A percentile compares a stretch with the other conserved stretches of the same genome.
Evolutionary conservation across 2,329 filamentous ascomycete genomes (phyloP).

Genomic region (Gaeumannomyces tritici): DNA sequence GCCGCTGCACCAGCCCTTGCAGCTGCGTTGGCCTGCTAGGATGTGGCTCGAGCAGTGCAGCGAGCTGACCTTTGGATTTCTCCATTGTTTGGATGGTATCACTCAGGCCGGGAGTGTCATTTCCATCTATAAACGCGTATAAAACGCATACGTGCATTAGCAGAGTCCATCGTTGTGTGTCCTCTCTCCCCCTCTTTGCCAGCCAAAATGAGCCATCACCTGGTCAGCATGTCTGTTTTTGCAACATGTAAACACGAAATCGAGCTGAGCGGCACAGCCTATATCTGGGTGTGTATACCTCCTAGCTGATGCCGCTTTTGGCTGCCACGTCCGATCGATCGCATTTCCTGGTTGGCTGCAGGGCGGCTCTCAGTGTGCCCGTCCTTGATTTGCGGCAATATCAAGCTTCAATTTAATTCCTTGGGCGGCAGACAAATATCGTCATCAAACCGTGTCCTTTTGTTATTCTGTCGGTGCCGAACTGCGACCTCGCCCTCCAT

Average conservation of each 20-base stretch:
- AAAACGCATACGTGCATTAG: too few relatives aligned
- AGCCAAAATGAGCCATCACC: not conserved
- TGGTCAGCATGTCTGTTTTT: not conserved
- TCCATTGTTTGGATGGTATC: not conserved
- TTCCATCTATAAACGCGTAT: too few relatives aligned
- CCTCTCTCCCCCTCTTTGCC: not conserved
- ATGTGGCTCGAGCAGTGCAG: not conserved
- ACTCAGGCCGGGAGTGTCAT: too few relatives aligned
- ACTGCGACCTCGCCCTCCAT: too few relatives aligned
- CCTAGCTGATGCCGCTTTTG: not conserved
- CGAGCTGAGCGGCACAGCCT: not conserved
- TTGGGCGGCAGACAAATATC: not conserved
- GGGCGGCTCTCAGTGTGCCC: not conserved
- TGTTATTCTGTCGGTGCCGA: not conserved
- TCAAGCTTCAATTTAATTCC: not conserved
- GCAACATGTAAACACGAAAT: not conserved
- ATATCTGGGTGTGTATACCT: not conserved
- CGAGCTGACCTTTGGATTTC: too few relatives aligned
- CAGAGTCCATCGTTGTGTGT: too few relatives aligned
- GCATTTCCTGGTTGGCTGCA: not conserved
- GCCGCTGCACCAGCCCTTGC: not conserved
- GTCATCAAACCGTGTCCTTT: not conserved
- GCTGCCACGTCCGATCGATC: not conserved
- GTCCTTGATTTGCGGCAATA: not conserved
- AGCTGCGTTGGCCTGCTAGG: not conserved